Percentiles rank a stretch among this genome's conserved stretches.
phyloP scores from a whole-genome alignment of 228 moss, liverwort and hornwort genomes.

The Sphagnum magellanicum region DNA sequence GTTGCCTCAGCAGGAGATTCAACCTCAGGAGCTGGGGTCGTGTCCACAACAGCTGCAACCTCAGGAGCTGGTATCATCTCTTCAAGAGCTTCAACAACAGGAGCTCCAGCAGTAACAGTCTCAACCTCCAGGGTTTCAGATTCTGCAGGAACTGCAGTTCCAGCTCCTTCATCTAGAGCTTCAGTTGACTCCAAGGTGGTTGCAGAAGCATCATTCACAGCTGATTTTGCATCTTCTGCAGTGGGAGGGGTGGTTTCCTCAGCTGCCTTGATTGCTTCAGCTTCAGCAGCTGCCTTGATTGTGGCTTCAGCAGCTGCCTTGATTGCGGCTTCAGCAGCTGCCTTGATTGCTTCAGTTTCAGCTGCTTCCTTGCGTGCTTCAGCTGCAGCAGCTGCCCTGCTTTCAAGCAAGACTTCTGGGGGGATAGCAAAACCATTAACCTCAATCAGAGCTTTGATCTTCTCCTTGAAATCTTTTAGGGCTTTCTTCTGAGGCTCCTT shows the following conservation, averaged over 20 bases:
- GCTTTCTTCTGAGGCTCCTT: constrained; percentile 30
- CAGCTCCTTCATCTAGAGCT: background rate
- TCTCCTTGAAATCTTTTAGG: constrained; percentile 31
- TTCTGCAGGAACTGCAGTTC: background rate
- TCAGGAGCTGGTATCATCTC: background rate
- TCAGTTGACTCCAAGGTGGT: background rate
- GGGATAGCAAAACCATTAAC: constrained; percentile 14
- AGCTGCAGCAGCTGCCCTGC: background rate
- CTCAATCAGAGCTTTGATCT: constrained; percentile 29
- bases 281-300: background rate
- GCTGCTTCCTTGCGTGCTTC: background rate
- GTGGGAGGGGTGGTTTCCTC: constrained; percentile 21
- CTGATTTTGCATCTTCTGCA: background rate
- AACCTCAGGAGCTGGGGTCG: background rate
- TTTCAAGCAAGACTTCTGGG: background rate
- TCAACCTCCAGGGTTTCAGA: background rate
- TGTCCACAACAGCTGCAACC: background rate
- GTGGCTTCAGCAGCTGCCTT: constrained; percentile 10
- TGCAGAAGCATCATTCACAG: background rate
- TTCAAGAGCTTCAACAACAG: background rate
- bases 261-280: constrained; percentile 8
- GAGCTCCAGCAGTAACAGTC: background rate
- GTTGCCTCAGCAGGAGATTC: background rate
- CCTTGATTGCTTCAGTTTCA: background rate
- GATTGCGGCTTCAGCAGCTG: background rate